Base-by-base conservation (phyloP, 441 rosid genomes). In the Raphanus hybrid region DNA sequence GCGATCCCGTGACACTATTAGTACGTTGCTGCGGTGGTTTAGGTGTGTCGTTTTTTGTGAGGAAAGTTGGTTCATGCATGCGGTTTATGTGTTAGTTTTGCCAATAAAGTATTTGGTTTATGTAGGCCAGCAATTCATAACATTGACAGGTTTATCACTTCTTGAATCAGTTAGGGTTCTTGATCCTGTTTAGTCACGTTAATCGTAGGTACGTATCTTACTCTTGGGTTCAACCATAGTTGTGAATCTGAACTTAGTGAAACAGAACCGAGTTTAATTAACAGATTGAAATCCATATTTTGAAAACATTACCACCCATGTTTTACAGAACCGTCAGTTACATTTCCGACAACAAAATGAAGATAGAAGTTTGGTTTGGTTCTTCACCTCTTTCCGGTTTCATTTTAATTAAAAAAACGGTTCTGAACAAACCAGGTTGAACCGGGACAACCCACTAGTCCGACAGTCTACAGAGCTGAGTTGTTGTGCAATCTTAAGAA, bases 11-110 rank as follows among this genome's bases (percentile, higher is more conserved):
- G 64, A 48, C 71, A 29, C 5, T 76, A 41, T 16, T 76, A 64
- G 75, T 26, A 6, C 43, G 58, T 55, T 63, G 37, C 63, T 70
- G 35, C 70, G 59, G 75, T 55, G 58, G 69, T 10, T 41, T 70
- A 39, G 70, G 60, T 50, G 32, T 20, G 32, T 20, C 60, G 7
- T 12, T 8, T 57, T 20, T 57, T 20, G 29, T 4, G 20, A 73
- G 61, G 35, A 67, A 57, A 58, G 27, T 66, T n/a, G 14, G 45
- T 74, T 16, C 14, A 57, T 5, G 6, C 20, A 29, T 60, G 39
- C 27, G 43, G 7, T 14, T 75, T 45, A 57, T 9, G n/a, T 18
- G 74, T 41, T 67, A 48, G 8, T 60, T 75, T 75, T 34, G 63
- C n/a, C 2, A 9, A 16, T 3, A 67, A 41, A n/a, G 3, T 67